A percentile compares a stretch with the other conserved stretches of the same genome.
These are phyloP conservation scores for Coniochaeta hoffmannii DNA, from an alignment of 2,329 filamentous ascomycete genomes.

Conservation along the genomic window DNA sequence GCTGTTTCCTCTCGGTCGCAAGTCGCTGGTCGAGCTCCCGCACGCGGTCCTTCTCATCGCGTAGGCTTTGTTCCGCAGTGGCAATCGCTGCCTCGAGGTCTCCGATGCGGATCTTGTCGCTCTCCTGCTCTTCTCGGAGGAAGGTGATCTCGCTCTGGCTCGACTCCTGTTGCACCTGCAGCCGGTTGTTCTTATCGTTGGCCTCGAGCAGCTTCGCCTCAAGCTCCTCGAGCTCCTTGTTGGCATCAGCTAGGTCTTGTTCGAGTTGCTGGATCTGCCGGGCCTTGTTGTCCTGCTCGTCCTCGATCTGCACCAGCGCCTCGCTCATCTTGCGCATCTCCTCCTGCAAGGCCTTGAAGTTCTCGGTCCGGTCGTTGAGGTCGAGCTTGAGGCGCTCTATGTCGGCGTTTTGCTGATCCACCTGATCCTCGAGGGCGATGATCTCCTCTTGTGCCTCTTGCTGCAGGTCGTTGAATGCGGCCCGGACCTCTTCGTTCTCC, in stretches of 20 bases:
- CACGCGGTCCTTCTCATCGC: conserved; percentile 74
- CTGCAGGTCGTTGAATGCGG: conserved; percentile 47
- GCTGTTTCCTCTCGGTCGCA: conserved; percentile 72
- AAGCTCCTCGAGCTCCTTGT: conserved; percentile 77
- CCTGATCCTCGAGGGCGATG: conserved; percentile 60
- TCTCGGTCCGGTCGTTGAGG: conserved; percentile 70
- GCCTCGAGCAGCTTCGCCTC: conserved; percentile 79
- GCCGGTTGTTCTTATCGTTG: conserved; percentile 78
- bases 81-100: conserved; percentile 81
- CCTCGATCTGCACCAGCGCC: conserved; percentile 76
- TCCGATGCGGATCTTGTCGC: conserved; percentile 95
- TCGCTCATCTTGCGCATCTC: conserved; percentile 93
- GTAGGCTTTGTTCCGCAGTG: conserved; percentile 68
- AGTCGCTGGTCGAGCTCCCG: conserved; percentile 69
- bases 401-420: conserved; percentile 65
- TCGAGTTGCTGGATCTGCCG: conserved; percentile 77
- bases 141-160: conserved; percentile 91
- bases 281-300: conserved; percentile 75
- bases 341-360: conserved; percentile 82
- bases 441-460: conserved; percentile 61
- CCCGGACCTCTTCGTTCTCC: conserved; percentile 40
- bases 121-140: conserved; percentile 91
- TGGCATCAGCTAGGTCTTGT: conserved; percentile 73
- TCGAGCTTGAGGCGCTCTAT: conserved; percentile 63
- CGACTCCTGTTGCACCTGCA: conserved; percentile 88